Evolutionary conservation across 495 filamentous ascomycete genomes (phyloP).

Genomic region (Hypoxylon trugodes): DNA sequence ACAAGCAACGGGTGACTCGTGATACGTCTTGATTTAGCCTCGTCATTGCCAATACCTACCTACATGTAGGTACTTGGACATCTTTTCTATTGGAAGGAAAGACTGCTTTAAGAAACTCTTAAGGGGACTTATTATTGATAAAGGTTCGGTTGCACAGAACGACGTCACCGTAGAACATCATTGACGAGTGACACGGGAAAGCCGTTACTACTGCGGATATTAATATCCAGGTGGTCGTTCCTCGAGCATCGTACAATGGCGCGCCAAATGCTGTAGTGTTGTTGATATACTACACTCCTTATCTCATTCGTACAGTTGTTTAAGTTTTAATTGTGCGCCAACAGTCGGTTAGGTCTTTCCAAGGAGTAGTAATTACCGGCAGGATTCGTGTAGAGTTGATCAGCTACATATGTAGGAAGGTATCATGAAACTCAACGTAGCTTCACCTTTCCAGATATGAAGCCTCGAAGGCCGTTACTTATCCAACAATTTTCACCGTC

Average conservation of each 20-base stretch:
- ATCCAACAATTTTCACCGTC: conserved; percentile 83
- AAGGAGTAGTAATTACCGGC: no score
- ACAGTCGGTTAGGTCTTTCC: no score
- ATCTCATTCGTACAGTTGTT: neutral
- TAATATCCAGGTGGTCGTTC: neutral
- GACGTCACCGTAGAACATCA: neutral
- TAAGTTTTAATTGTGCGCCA: no score
- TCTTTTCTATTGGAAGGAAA: conserved; percentile 2
- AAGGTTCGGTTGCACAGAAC: neutral
- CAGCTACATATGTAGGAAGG: neutral
- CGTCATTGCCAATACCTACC: neutral
- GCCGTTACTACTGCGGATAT: neutral
- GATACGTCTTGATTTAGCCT: conserved; percentile 9
- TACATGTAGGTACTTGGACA: neutral
- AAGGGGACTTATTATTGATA: no score
- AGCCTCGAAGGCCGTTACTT: conserved; percentile 86
- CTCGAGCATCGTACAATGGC: neutral
- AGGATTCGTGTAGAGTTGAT: no score
- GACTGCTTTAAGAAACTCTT: no score
- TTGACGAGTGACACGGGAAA: conserved; percentile 6
- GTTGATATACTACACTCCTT: neutral
- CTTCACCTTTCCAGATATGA: conserved; percentile 57
- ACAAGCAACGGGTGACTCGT: neutral
- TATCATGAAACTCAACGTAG: neutral
- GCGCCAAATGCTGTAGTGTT: neutral